phyloP scores from a whole-genome alignment of 73 alveolate genomes.

The Tetrahymena elliotti region DNA sequence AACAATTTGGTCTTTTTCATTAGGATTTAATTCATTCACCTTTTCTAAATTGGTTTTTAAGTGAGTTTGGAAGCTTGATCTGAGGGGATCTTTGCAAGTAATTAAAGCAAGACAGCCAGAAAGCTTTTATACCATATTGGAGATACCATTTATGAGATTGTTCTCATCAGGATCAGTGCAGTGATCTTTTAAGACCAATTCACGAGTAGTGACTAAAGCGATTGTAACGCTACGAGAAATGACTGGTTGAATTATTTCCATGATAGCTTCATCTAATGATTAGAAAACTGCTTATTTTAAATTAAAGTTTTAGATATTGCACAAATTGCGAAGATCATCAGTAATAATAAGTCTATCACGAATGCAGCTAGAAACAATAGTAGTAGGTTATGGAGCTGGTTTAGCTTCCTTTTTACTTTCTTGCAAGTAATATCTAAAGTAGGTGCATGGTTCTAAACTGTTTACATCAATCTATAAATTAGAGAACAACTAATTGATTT shows the following conservation, averaged over 20 bases:
- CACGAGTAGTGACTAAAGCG: constrained; percentile 94
- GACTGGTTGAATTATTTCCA: constrained; percentile 92
- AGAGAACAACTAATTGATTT: constrained; percentile 1
- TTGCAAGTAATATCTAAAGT: neutral
- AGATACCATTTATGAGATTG: constrained; percentile 81
- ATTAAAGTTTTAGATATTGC: constrained; percentile 18
- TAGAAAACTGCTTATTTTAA: constrained; percentile 58
- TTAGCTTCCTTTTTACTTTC: neutral
- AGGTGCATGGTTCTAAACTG: neutral
- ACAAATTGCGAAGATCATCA: neutral
- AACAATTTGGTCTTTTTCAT: constrained; percentile 5
- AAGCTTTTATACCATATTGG: constrained; percentile 69
- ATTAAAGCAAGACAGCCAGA: constrained; percentile 96
- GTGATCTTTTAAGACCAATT: constrained; percentile 92
- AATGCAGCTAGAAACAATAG: neutral
- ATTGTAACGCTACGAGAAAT: constrained; percentile 95
- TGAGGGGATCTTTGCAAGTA: constrained; percentile 95
- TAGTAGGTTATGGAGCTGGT: neutral
- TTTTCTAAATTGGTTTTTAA: constrained; percentile 50
- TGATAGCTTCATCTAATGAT: constrained; percentile 78
- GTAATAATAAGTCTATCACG: constrained; percentile 8
- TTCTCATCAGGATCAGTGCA: constrained; percentile 86
- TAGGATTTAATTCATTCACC: neutral
- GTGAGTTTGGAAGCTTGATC: constrained; percentile 67
- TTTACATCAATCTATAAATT: neutral